phyloP scores from a whole-genome alignment of 2,329 filamentous ascomycete species.

The Botryotinia calthae region DNA sequence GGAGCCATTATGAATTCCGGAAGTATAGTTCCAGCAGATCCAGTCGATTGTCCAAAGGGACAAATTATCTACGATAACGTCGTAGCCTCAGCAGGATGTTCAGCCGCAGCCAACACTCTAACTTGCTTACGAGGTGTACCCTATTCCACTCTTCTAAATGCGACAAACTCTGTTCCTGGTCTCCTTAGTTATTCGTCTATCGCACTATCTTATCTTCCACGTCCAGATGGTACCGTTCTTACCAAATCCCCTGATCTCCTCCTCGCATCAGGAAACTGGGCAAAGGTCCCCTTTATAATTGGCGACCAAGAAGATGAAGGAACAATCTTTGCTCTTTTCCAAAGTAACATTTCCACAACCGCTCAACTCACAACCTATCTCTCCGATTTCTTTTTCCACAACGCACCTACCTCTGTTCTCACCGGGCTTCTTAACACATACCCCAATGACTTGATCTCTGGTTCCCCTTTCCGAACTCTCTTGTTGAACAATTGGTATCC shows the following conservation, averaged over 20 bases:
- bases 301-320: conserved; percentile 81
- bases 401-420: conserved; percentile 52
- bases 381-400: conserved; percentile 55
- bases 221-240: conserved; percentile 65
- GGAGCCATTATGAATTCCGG: conserved; percentile 78
- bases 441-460: conserved; percentile 46
- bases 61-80: conserved; percentile 65
- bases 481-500: conserved; percentile 70
- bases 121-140: conserved; percentile 62
- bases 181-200: conserved; percentile 66
- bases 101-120: conserved; percentile 54
- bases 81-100: conserved; percentile 60
- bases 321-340: conserved; percentile 69
- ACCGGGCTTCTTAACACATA: conserved; percentile 61
- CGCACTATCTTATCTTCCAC: conserved; percentile 70
- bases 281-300: conserved; percentile 61
- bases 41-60: conserved; percentile 63
- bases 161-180: conserved; percentile 67
- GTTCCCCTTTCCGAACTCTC: conserved; percentile 70
- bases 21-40: conserved; percentile 57
- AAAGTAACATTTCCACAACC: conserved; percentile 63
- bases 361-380: conserved; percentile 62
- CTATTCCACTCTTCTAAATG: conserved; percentile 60
- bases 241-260: conserved; percentile 62
- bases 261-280: conserved; percentile 51